A percentile compares a stretch with the other conserved stretches of the same genome.
Conservation (phyloP, 1,284 basidiomycete genomes). For the Rugiboletus extremiorientalis region DNA sequence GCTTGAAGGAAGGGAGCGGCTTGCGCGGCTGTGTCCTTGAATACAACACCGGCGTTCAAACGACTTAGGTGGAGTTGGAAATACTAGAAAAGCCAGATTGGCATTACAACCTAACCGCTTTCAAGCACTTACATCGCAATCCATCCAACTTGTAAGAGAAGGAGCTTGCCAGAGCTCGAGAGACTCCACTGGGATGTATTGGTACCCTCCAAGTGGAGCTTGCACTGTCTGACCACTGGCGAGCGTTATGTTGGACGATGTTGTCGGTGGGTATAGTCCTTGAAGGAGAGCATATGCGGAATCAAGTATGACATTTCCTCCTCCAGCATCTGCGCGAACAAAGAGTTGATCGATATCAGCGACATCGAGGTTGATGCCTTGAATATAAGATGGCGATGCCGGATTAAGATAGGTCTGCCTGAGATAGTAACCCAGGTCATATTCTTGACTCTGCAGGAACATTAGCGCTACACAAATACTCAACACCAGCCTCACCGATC, state of each 20-base stretch:
- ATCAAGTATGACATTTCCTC: conserved; percentile 46
- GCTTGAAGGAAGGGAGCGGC: conserved; percentile 43
- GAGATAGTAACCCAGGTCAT: conserved; percentile 41
- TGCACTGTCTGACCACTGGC: conserved; percentile 50
- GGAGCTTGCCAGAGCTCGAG: conserved; percentile 29
- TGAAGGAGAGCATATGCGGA: conserved; percentile 39
- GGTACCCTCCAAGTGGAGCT: conserved; percentile 52
- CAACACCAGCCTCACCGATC: conserved; percentile 31
- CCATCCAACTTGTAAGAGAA: conserved; percentile 34
- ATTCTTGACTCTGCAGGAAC: conserved; percentile 35
- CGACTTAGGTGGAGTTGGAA: conserved; percentile 29
- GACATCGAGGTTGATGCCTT: conserved; percentile 33
- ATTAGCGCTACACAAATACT: background rate
- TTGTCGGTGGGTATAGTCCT: conserved; percentile 46
- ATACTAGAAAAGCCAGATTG: conserved; percentile 18
- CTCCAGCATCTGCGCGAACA: conserved; percentile 43
- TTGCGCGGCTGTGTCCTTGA: conserved; percentile 34
- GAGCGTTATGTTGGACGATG: conserved; percentile 36
- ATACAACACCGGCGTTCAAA: conserved; percentile 33
- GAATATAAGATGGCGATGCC: conserved; percentile 32
- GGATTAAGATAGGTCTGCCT: conserved; percentile 39
- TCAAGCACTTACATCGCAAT: conserved; percentile 23
- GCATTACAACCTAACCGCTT: background rate
- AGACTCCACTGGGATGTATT: conserved; percentile 36
- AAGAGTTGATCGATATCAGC: conserved; percentile 32